Evolutionary conservation across 495 filamentous ascomycete species (phyloP).

Genomic region (Staphylotrichum tortipilum): DNA sequence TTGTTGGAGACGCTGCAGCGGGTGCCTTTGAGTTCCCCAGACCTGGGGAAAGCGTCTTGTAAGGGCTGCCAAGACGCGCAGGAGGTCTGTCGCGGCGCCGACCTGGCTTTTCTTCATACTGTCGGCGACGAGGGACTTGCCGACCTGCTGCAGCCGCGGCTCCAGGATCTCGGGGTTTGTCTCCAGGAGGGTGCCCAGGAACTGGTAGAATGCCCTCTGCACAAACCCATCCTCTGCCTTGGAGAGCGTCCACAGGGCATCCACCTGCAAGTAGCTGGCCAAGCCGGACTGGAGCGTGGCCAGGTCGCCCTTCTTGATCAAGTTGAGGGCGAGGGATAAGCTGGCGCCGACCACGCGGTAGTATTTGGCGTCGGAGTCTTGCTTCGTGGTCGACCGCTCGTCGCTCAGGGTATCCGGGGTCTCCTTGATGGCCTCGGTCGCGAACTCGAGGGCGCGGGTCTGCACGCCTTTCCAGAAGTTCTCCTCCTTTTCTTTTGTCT

Average conservation of each 20-base stretch:
- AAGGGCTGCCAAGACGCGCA: constrained; percentile 52
- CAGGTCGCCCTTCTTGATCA: constrained; percentile 47
- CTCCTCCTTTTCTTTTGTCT: constrained; percentile 65
- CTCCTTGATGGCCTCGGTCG: constrained; percentile 69
- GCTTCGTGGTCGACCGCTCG: constrained; percentile 68
- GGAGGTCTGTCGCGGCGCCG: constrained; percentile 62
- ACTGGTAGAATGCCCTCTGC: constrained; percentile 57
- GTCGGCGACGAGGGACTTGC: constrained; percentile 58
- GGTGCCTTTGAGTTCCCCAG: constrained; percentile 65
- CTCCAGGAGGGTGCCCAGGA: constrained; percentile 53
- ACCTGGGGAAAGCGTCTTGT: constrained; percentile 56
- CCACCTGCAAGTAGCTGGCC: constrained; percentile 48
- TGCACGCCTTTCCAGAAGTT: constrained; percentile 73
- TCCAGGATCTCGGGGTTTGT: constrained; percentile 44
- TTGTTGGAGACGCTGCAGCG: constrained; percentile 51
- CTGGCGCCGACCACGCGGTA: constrained; percentile 64
- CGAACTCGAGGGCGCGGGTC: constrained; percentile 66
- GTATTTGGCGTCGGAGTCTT: constrained; percentile 81
- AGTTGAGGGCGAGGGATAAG: constrained; percentile 46
- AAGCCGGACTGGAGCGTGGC: constrained; percentile 40
- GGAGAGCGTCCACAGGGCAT: constrained; percentile 70
- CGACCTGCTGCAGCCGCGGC: constrained; percentile 50
- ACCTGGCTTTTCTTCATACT: constrained; percentile 58
- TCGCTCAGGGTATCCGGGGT: constrained; percentile 76
- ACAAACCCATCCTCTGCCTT: constrained; percentile 59